Conservation (phyloP, 2,329 filamentous ascomycete species). For the Clonostachys sp. region DNA sequence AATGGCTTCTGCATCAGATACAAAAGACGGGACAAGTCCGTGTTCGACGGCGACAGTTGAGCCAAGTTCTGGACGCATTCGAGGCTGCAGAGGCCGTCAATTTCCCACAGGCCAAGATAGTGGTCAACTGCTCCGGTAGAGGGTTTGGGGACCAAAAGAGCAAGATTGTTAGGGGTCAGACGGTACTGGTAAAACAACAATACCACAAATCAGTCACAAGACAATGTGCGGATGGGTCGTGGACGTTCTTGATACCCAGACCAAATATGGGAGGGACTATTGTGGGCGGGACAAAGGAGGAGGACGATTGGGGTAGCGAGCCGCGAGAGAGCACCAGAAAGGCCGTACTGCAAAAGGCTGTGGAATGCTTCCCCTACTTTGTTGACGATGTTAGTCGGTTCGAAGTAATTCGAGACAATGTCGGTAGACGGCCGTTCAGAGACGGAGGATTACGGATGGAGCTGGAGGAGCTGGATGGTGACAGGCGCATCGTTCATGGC, state of each 20-base stretch:
- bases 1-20: slow-evolving; percentile 11
- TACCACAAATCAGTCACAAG: slow-evolving; percentile 45
- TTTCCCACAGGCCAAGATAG: slow-evolving; percentile 8
- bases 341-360: too few relatives aligned
- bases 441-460: too few relatives aligned
- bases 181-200: slow-evolving; percentile 20
- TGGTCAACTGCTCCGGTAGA: slow-evolving; percentile 23
- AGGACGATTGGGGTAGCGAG: slow-evolving; percentile 44
- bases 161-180: slow-evolving; percentile 18
- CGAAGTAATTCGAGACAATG: too few relatives aligned
- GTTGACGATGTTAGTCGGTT: too few relatives aligned
- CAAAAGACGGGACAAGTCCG: too few relatives aligned
- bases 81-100: too few relatives aligned
- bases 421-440: too few relatives aligned
- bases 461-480: too few relatives aligned
- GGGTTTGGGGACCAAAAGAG: slow-evolving; percentile 21
- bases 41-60: too few relatives aligned
- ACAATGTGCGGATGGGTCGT: slow-evolving; percentile 56
- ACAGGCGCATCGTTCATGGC: too few relatives aligned
- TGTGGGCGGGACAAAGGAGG: slow-evolving; percentile 60
- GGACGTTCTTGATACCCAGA: slow-evolving; percentile 58
- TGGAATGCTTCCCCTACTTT: too few relatives aligned
- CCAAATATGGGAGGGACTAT: slow-evolving; percentile 57
- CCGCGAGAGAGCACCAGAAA: slow-evolving; percentile 15
- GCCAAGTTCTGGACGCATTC: too few relatives aligned